These are phyloP conservation scores for Fragosphaeria purpurea DNA, from an alignment of 2,329 filamentous ascomycete genomes.

Conservation along the genomic window DNA sequence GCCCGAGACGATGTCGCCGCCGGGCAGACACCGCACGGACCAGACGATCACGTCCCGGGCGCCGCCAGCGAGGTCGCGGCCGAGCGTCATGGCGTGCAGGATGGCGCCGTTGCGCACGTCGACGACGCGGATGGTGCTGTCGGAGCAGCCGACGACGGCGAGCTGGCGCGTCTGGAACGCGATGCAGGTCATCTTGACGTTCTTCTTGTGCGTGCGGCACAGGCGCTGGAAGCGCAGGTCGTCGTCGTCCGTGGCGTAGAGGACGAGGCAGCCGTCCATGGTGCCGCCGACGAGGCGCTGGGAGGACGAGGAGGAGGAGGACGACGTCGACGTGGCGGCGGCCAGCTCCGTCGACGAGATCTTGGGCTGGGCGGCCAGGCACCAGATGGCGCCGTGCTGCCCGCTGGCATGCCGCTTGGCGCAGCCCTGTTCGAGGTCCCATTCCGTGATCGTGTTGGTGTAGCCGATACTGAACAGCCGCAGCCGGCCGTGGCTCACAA, in stretches of 20 bases:
- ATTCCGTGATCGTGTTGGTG: conserved; percentile 85
- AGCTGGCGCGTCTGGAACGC: conserved; percentile 77
- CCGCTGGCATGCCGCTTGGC: conserved; percentile 77
- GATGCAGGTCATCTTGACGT: conserved; percentile 81
- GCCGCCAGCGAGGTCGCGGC: conserved; percentile 64
- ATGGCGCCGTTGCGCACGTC: conserved; percentile 71
- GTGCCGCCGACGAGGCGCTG: conserved; percentile 73
- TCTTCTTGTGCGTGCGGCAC: conserved; percentile 58
- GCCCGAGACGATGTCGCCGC: conserved; percentile 85
- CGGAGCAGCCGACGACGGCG: conserved; percentile 86
- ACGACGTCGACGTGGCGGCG: conserved; percentile 13
- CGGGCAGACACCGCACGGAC: conserved; percentile 80
- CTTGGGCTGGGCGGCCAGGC: conserved; percentile 75
- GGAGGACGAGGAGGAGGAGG: conserved; percentile 15
- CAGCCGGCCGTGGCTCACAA: conserved; percentile 55
- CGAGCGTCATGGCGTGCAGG: conserved; percentile 75
- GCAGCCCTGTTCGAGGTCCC: conserved; percentile 73
- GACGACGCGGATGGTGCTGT: conserved; percentile 87
- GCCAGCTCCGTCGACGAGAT: conserved; percentile 18
- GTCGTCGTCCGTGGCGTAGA: conserved; percentile 77
- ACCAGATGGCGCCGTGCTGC: conserved; percentile 96
- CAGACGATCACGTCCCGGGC: conserved; percentile 84
- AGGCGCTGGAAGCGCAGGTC: conserved; percentile 72
- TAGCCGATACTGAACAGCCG: conserved; percentile 95
- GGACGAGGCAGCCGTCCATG: conserved; percentile 78